Percentiles rank a stretch among this genome's conserved stretches.
Evolutionary conservation across 495 filamentous ascomycete species (phyloP).

Genomic region (Poronia punctata): DNA sequence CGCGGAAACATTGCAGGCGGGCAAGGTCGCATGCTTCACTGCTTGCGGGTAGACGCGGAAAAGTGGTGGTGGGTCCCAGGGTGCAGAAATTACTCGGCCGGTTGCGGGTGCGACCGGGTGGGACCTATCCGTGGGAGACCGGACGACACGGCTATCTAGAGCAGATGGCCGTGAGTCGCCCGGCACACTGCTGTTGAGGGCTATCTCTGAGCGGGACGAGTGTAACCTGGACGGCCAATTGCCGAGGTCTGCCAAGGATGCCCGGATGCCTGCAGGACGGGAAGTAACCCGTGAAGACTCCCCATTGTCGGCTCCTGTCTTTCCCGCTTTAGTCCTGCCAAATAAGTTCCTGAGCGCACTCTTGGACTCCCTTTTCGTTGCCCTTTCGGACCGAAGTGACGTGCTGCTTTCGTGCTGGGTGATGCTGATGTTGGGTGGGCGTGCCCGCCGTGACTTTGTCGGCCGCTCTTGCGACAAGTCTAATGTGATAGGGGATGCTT

Average conservation of each 20-base stretch:
- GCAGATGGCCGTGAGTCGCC: conserved; percentile 8
- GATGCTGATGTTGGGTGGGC: conserved; percentile 19
- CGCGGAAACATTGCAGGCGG: conserved; percentile 43
- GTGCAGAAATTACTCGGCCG: conserved; percentile 19
- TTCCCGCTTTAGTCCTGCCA: conserved; percentile 26
- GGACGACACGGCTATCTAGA: conserved; percentile 1
- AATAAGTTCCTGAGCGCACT: conserved; percentile 45
- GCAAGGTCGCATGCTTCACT: conserved; percentile 47
- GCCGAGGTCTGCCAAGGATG: conserved; percentile 37
- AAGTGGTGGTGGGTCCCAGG: conserved; percentile 75
- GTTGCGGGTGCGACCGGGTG: conserved; percentile 5
- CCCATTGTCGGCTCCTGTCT: conserved; percentile 19
- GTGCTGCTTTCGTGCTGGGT: conserved; percentile 14
- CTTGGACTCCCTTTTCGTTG: conserved; percentile 37
- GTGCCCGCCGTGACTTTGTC: conserved; percentile 16
- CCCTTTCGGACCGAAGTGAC: conserved; percentile 15
- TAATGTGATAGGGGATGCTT: conserved; percentile 5
- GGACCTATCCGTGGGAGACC: conserved; percentile 7
- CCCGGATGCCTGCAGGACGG: conserved; percentile 30
- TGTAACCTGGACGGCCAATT: conserved; percentile 36
- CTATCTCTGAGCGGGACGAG: conserved; percentile 32
- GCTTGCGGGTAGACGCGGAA: conserved; percentile 91
- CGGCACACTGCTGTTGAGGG: conserved; percentile 21
- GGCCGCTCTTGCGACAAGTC: conserved; percentile 18
- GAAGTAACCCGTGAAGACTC: conserved; percentile 19